Evolutionary conservation across 1,284 basidiomycete genomes (phyloP).

Genomic region (Leccinum olivaceoglutinosum): DNA sequence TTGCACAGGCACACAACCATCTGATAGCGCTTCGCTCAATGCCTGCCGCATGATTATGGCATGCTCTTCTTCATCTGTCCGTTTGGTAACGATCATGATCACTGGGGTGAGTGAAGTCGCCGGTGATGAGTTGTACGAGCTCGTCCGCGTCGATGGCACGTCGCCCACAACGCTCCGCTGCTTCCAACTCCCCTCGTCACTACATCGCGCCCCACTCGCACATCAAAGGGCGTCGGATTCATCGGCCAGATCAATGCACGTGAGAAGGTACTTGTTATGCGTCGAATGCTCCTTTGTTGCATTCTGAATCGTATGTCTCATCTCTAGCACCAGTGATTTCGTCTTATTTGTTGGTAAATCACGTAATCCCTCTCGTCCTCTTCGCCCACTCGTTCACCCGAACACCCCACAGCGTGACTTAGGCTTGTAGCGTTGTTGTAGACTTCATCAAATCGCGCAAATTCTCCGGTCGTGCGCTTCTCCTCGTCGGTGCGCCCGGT

Average conservation of each 20-base stretch:
- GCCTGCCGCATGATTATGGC: slow-evolving; percentile 58
- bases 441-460: slow-evolving; percentile 86
- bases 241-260: slow-evolving; percentile 88
- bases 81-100: slow-evolving; percentile 5
- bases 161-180: too few relatives aligned
- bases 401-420: neutral
- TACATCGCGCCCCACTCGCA: too few relatives aligned
- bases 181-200: too few relatives aligned
- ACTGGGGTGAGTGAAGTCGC: neutral
- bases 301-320: neutral
- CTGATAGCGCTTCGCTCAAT: slow-evolving; percentile 56
- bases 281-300: neutral
- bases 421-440: slow-evolving; percentile 91
- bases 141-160: too few relatives aligned
- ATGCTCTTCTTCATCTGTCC: slow-evolving; percentile 32
- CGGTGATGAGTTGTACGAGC: neutral
- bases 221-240: slow-evolving; percentile 70
- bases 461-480: slow-evolving; percentile 84
- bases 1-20: slow-evolving; percentile 64
- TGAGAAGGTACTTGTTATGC: slow-evolving; percentile 52
- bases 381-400: neutral
- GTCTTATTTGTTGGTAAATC: neutral
- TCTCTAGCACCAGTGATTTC: too few relatives aligned
- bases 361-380: neutral
- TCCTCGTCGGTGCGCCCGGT: slow-evolving; percentile 89